phyloP scores from a whole-genome alignment of 805 yeast species.

The Saccharomyces kudriavzevii region DNA sequence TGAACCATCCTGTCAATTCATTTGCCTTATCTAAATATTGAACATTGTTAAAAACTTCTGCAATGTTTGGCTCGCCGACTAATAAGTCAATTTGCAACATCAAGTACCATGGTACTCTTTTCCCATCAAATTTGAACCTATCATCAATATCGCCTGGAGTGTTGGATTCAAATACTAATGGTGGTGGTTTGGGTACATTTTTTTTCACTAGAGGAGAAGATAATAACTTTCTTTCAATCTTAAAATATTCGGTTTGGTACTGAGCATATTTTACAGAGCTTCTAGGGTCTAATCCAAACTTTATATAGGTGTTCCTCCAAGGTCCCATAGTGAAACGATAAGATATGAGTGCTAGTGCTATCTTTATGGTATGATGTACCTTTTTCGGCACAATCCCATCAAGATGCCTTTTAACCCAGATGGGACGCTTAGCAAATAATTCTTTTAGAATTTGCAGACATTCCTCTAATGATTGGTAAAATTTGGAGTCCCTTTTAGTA shows the following conservation, averaged over 20 bases:
- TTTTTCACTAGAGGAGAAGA: slow-evolving; percentile 22
- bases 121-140: slow-evolving; percentile 64
- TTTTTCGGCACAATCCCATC: slow-evolving; percentile 43
- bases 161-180: slow-evolving; percentile 28
- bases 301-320: slow-evolving; percentile 82
- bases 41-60: slow-evolving; percentile 35
- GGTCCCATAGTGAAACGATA: slow-evolving; percentile 85
- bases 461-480: slow-evolving; percentile 23
- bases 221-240: slow-evolving; percentile 26
- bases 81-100: slow-evolving; percentile 77
- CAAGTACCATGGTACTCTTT: slow-evolving; percentile 55
- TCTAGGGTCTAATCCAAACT: slow-evolving; percentile 72
- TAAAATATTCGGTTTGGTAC: slow-evolving; percentile 82
- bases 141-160: slow-evolving; percentile 33
- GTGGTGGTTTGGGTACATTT: slow-evolving; percentile 27
- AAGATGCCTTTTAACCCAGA: slow-evolving; percentile 78
- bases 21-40: slow-evolving; percentile 44
- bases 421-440: slow-evolving; percentile 64
- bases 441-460: slow-evolving; percentile 27
- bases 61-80: slow-evolving; percentile 52
- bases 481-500: slow-evolving; percentile 28
- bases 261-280: slow-evolving; percentile 43
- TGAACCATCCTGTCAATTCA: slow-evolving; percentile 63
- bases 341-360: slow-evolving; percentile 77
- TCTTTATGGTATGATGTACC: slow-evolving; percentile 42